Evolutionary conservation across 441 rosid genomes (phyloP).

Genomic region (Euphorbia corollata): DNA sequence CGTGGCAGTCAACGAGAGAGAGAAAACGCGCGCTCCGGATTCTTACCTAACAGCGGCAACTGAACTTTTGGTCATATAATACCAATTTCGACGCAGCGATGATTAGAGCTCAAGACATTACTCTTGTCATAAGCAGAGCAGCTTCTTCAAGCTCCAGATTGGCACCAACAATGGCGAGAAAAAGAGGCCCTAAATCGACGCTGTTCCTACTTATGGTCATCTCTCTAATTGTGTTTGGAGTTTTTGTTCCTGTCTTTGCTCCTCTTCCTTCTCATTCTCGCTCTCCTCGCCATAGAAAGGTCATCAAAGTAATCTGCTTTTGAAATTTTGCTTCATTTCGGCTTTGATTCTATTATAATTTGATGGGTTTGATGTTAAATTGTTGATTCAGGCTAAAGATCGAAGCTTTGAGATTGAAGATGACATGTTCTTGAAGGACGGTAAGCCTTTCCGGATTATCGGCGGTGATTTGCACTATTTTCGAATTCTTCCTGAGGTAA

Average conservation of each 20-base stretch:
- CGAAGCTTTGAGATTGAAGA: conserved; percentile 51
- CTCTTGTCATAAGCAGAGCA: neutral
- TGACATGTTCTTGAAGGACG: conserved; percentile 83
- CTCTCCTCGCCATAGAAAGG: conserved; percentile 18
- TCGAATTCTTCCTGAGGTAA: conserved; percentile 80
- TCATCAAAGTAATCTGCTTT: conserved; percentile 24
- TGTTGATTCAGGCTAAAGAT: conserved; percentile 23
- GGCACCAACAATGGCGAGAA: conserved; percentile 29
- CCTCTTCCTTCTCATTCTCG: conserved; percentile 43
- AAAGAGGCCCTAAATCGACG: conserved; percentile 24
- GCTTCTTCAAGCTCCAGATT: neutral
- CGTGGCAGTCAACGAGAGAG: neutral
- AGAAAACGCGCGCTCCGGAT: conserved; percentile 1
- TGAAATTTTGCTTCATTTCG: neutral
- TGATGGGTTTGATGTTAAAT: neutral
- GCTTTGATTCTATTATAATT: neutral
- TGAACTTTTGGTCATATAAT: neutral
- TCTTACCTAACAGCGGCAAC: neutral
- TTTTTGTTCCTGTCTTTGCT: conserved; percentile 50
- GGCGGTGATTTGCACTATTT: conserved; percentile 96
- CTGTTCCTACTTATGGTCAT: conserved; percentile 30
- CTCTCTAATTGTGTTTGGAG: conserved; percentile 33
- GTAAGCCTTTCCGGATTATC: conserved; percentile 57
- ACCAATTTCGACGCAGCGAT: neutral
- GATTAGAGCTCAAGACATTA: conserved; percentile 5